These are phyloP conservation scores for Hericium erinaceus DNA, from an alignment of 768 basidiomycete species.

Conservation along the genomic window DNA sequence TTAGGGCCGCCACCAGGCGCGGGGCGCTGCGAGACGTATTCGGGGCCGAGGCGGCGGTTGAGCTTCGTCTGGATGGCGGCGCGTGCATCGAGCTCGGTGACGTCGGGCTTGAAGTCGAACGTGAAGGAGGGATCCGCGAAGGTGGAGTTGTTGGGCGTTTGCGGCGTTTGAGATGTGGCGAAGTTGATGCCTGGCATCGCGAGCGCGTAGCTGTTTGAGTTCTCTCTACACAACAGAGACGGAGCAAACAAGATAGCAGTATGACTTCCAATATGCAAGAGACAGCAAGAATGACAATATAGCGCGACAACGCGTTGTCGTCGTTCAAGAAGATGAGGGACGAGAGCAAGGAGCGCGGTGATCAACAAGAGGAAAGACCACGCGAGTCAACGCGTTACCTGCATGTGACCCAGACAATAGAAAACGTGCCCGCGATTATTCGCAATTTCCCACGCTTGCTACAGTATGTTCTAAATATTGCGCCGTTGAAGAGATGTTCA, in stretches of 20 bases:
- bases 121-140: constrained; percentile 2
- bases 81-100: constrained; percentile 25
- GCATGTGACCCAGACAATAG: neutral
- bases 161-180: constrained; percentile 1
- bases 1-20: constrained; percentile 84
- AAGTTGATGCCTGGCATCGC: neutral
- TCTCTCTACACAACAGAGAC: too few relatives aligned
- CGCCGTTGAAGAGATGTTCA: too few relatives aligned
- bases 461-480: neutral
- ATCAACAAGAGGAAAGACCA: neutral
- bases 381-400: neutral
- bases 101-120: neutral
- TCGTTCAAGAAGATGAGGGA: neutral
- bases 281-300: neutral
- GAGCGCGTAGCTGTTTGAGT: too few relatives aligned
- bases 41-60: constrained; percentile 85
- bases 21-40: constrained; percentile 82
- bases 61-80: constrained; percentile 74
- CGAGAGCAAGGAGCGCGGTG: neutral
- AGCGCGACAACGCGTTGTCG: neutral
- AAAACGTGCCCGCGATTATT: neutral
- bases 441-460: neutral
- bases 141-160: constrained; percentile 1
- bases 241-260: neutral
- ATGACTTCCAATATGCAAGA: neutral